Conservation (phyloP, 208 protist species). For the Acanthamoeba culbertsoni region DNA sequence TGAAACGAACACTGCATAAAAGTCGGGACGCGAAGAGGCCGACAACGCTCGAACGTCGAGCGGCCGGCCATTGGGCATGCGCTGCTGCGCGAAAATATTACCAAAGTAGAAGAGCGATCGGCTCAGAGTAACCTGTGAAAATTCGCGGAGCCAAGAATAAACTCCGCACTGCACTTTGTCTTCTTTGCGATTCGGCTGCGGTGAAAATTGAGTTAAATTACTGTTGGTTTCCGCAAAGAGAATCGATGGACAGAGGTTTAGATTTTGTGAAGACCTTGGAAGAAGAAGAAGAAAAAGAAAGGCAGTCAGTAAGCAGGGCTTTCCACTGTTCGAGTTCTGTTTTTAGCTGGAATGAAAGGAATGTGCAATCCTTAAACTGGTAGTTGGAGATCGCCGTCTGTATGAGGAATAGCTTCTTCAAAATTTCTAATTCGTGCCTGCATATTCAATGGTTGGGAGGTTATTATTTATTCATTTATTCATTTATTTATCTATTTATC, state of each 20-base stretch:
- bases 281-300: neutral
- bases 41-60: neutral
- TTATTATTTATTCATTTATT: too few relatives aligned
- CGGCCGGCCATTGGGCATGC: neutral
- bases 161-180: neutral
- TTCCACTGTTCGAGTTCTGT: neutral
- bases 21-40: neutral
- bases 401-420: slow-evolving; percentile 24
- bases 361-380: slow-evolving; percentile 34
- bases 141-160: slow-evolving; percentile 11
- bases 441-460: neutral
- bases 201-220: too few relatives aligned
- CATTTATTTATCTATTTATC: too few relatives aligned
- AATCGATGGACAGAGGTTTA: neutral
- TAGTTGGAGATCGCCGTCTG: neutral
- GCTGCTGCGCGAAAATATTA: neutral
- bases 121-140: neutral
- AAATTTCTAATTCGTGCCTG: neutral
- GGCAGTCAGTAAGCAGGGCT: neutral
- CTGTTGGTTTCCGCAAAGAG: too few relatives aligned
- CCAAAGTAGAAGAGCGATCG: neutral
- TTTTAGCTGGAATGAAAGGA: neutral
- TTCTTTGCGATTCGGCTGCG: neutral
- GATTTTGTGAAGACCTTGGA: neutral
- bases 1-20: neutral